Conservation (phyloP, 441 rosid genomes). For the Populus tomentosa region DNA sequence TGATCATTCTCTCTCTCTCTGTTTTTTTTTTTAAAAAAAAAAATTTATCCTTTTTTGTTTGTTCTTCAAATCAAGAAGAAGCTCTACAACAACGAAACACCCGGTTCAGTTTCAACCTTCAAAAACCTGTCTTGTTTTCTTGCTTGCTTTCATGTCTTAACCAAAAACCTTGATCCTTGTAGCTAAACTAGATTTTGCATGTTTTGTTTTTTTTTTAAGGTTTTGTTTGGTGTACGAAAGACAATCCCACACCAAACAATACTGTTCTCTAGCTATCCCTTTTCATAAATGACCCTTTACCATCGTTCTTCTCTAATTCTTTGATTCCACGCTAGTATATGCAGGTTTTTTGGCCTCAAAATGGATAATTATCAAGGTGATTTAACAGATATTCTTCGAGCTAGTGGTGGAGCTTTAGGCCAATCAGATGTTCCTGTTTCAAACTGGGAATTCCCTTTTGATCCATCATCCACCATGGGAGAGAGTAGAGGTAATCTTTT, state of each 20-base stretch:
- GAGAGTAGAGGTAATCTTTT: slow-evolving; percentile 53
- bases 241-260: background rate
- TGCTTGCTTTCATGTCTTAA: background rate
- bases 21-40: too few species aligned
- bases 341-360: slow-evolving; percentile 35
- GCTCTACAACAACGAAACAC: slow-evolving; percentile 10
- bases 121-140: slow-evolving; percentile 13
- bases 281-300: background rate
- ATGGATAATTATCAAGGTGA: slow-evolving; percentile 91
- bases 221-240: slow-evolving; percentile 6
- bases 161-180: slow-evolving; percentile 9
- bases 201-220: background rate
- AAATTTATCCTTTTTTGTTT: slow-evolving; percentile 11
- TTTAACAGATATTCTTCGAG: slow-evolving; percentile 73
- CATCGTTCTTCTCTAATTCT: background rate
- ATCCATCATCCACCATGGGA: slow-evolving; percentile 22
- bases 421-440: slow-evolving; percentile 3
- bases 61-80: slow-evolving; percentile 10
- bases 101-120: slow-evolving; percentile 8
- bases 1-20: slow-evolving; percentile 5
- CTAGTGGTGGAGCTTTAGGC: slow-evolving; percentile 26
- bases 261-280: background rate
- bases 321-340: slow-evolving; percentile 30
- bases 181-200: slow-evolving; percentile 1
- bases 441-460: slow-evolving; percentile 22